phyloP scores from a whole-genome alignment of 2,329 filamentous ascomycete species.

The Fusarium succisae region DNA sequence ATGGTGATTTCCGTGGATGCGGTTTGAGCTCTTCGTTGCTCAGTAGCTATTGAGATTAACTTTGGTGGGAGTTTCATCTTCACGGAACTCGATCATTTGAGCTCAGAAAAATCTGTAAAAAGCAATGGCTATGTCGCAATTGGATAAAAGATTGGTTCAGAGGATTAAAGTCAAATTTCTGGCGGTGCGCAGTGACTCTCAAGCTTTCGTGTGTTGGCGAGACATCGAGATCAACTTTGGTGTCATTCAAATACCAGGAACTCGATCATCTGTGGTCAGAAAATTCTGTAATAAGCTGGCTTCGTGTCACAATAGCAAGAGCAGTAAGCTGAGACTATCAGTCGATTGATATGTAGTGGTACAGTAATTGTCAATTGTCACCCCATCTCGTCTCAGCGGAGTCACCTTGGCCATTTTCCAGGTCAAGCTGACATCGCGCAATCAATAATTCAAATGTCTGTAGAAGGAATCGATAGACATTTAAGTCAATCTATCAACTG shows the following conservation, averaged over 20 bases:
- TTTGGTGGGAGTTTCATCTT: background rate
- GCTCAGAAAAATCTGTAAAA: background rate
- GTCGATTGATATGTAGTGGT: background rate
- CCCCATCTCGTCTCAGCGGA: background rate
- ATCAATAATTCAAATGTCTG: background rate
- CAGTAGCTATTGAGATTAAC: background rate
- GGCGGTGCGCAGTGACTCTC: no score
- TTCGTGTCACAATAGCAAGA: fast-evolving
- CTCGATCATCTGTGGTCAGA: background rate
- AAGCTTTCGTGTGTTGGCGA: background rate
- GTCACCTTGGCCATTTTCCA: background rate
- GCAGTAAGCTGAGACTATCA: background rate
- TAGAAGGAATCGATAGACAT: no score
- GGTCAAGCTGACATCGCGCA: background rate
- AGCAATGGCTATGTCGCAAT: background rate
- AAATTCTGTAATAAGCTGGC: background rate
- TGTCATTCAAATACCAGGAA: background rate
- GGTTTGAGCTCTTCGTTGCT: no score
- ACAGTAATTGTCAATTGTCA: background rate
- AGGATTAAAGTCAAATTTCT: background rate
- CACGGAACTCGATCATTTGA: background rate
- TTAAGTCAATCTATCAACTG: background rate
- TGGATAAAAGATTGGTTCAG: fast-evolving
- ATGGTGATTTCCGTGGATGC: background rate
- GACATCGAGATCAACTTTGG: background rate